A percentile compares a stretch with the other conserved stretches of the same genome.
These are phyloP conservation scores for Metschnikowia reukaufii DNA, from an alignment of 805 yeast genomes.

Conservation along the genomic window DNA sequence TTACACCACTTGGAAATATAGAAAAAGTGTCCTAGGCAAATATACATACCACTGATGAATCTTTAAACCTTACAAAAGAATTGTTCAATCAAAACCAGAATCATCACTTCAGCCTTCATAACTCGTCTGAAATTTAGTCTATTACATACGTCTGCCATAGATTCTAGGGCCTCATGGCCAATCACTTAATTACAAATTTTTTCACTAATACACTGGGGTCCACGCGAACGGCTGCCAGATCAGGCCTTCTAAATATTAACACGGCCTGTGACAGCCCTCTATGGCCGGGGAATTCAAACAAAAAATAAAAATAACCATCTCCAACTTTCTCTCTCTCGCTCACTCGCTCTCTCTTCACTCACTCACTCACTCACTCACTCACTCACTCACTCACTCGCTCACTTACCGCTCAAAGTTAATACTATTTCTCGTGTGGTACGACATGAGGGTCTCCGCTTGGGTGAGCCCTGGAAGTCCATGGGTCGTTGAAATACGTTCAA, in stretches of 20 bases:
- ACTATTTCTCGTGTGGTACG: slow-evolving; percentile 44
- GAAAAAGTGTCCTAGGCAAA: no score
- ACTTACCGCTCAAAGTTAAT: slow-evolving; percentile 28
- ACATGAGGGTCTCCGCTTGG: slow-evolving; percentile 48
- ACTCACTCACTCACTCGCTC: neutral
- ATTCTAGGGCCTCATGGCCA: no score
- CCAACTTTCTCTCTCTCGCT: neutral
- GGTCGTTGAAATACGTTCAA: slow-evolving; percentile 43
- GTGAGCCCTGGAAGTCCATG: slow-evolving; percentile 51
- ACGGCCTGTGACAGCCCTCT: neutral
- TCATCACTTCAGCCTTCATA: no score
- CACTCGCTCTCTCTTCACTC: neutral
- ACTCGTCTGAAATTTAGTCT: no score
- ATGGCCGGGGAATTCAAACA: no score
- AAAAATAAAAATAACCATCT: no score
- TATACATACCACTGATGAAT: no score
- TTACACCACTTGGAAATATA: no score
- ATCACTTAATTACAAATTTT: neutral
- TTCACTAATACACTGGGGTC: neutral
- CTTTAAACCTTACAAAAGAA: no score
- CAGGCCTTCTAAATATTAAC: neutral
- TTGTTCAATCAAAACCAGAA: no score
- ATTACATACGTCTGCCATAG: no score
- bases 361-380: neutral
- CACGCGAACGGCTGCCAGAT: neutral